Conservation (phyloP, 1,284 basidiomycete species). For the Pseudozyma sp. region DNA sequence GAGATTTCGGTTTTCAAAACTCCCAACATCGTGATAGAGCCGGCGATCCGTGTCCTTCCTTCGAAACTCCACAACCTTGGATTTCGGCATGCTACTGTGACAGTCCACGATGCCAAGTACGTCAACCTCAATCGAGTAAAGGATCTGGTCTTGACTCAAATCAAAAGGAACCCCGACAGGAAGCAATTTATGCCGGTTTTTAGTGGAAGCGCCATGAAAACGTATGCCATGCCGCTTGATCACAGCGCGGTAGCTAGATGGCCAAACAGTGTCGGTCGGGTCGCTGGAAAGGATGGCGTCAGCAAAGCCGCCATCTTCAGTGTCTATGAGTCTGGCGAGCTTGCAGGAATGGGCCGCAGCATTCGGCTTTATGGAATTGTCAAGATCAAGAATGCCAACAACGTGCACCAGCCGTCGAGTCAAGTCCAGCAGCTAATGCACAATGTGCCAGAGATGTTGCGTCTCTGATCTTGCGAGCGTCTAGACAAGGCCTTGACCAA, state of each 20-base stretch:
- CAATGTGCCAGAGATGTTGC: neutral
- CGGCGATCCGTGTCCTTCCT: neutral
- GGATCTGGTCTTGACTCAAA: neutral
- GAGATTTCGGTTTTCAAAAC: neutral
- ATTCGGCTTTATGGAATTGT: neutral
- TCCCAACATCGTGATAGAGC: neutral
- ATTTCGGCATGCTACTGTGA: neutral
- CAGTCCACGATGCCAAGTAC: too few species aligned
- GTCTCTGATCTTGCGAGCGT: neutral
- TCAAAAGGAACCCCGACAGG: neutral
- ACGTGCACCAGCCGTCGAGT: neutral
- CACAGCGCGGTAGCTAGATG: neutral
- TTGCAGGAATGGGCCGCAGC: too few species aligned
- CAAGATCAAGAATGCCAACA: neutral
- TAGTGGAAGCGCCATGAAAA: neutral
- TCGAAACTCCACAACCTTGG: neutral
- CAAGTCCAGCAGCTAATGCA: neutral
- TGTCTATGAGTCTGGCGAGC: neutral
- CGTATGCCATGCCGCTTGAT: neutral
- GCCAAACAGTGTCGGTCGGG: neutral
- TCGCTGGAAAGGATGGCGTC: neutral
- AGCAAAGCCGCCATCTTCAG: neutral
- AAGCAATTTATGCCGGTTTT: neutral
- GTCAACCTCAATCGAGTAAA: neutral
- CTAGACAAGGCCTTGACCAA: too few species aligned